Percentiles rank a stretch among this genome's conserved stretches.
Evolutionary conservation across 176 grass and related monocot species (phyloP).

Genomic region (Bolboschoenus planiculmis): DNA sequence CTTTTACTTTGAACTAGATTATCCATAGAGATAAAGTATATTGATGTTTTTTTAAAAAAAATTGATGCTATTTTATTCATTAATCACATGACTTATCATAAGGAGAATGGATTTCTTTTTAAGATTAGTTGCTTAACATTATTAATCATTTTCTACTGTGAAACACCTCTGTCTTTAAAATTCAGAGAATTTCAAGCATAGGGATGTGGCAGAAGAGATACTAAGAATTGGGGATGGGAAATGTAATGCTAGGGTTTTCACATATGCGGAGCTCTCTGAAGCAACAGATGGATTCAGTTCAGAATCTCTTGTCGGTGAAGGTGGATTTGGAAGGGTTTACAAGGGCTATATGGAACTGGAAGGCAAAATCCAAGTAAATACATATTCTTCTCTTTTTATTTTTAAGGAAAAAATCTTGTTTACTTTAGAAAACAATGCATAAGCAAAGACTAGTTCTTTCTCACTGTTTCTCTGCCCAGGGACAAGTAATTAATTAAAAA

Average conservation of each 20-base stretch:
- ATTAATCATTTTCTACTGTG: background rate
- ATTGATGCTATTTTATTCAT: background rate
- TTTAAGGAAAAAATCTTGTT: background rate
- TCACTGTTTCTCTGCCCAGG: background rate
- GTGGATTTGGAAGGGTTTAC: slow-evolving; percentile 44
- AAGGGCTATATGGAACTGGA: slow-evolving; percentile 31
- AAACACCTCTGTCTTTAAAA: background rate
- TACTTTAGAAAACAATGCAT: background rate
- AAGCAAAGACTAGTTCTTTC: background rate
- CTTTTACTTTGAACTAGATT: slow-evolving; percentile 1
- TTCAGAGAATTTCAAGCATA: slow-evolving; percentile 26
- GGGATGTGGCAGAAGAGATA: slow-evolving; percentile 31
- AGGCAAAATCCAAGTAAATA: slow-evolving; percentile 24
- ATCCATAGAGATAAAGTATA: background rate
- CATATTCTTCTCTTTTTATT: background rate
- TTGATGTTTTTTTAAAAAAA: background rate
- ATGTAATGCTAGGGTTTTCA: slow-evolving; percentile 23
- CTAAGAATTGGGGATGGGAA: slow-evolving; percentile 33
- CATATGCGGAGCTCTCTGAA: slow-evolving; percentile 18
- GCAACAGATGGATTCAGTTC: slow-evolving; percentile 31
- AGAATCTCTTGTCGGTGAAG: slow-evolving; percentile 32
- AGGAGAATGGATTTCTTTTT: background rate
- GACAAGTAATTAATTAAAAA: background rate
- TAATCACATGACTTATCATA: background rate
- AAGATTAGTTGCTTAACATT: background rate